These are phyloP conservation scores for Simplicillium aogashimaense DNA, from an alignment of 2,329 filamentous ascomycete species.

Conservation along the genomic window DNA sequence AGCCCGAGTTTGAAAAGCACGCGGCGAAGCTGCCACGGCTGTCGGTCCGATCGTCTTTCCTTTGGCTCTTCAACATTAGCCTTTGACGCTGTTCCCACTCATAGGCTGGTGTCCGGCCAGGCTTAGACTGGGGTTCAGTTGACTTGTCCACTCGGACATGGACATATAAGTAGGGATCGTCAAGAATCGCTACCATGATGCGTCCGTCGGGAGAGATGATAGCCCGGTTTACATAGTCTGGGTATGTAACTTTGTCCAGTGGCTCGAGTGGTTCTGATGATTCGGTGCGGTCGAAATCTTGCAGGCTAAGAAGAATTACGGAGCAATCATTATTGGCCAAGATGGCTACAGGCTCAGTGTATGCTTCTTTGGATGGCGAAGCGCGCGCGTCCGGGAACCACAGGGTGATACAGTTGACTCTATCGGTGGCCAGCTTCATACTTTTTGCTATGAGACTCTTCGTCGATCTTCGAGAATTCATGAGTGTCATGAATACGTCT, in stretches of 20 bases:
- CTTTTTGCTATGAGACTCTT: constrained; percentile 39
- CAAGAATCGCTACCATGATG: constrained; percentile 73
- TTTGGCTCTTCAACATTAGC: constrained; percentile 49
- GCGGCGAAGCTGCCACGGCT: constrained; percentile 66
- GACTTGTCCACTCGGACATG: constrained; percentile 47
- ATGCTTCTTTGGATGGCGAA: constrained; percentile 23
- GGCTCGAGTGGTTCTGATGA: constrained; percentile 53
- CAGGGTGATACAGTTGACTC: constrained; percentile 58
- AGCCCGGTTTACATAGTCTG: constrained; percentile 85
- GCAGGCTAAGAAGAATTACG: constrained; percentile 72
- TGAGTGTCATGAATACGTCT: constrained; percentile 22
- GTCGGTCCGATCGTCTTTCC: constrained; percentile 40
- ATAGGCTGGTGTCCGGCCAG: constrained; percentile 20
- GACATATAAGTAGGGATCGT: constrained; percentile 79
- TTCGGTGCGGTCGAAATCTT: constrained; percentile 38
- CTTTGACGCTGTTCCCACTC: constrained; percentile 42
- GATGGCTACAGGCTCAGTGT: constrained; percentile 51
- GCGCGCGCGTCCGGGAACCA: constrained; percentile 41
- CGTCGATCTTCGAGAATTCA: constrained; percentile 25
- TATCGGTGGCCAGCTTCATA: constrained; percentile 45
- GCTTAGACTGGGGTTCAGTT: constrained; percentile 12
- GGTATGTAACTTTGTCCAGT: constrained; percentile 62
- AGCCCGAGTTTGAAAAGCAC: constrained; percentile 64
- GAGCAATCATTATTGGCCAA: constrained; percentile 88
- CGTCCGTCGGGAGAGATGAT: constrained; percentile 85